Evolutionary conservation across 2,329 filamentous ascomycete genomes (phyloP).

Genomic region (Colletotrichum sp.): DNA sequence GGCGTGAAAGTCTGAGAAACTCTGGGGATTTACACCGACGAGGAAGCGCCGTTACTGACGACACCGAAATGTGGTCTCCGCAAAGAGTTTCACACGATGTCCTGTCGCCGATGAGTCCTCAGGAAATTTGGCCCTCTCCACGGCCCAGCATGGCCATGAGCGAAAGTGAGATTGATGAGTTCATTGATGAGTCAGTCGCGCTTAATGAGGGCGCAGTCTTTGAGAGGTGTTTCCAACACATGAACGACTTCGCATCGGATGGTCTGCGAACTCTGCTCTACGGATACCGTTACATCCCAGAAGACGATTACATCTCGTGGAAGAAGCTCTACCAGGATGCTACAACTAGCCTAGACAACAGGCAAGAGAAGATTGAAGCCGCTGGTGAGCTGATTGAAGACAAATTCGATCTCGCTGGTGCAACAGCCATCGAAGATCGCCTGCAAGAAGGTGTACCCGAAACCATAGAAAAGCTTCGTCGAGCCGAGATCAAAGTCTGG

Average conservation of each 20-base stretch:
- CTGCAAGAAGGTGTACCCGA: slow-evolving; percentile 89
- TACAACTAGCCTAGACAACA: slow-evolving; percentile 80
- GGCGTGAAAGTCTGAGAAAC: slow-evolving; percentile 23
- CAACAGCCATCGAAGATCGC: slow-evolving; percentile 93
- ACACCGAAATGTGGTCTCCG: slow-evolving; percentile 1
- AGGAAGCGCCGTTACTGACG: slow-evolving; percentile 3
- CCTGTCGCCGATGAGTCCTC: slow-evolving; percentile 25
- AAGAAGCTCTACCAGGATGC: slow-evolving; percentile 80
- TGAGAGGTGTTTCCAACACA: slow-evolving; percentile 85
- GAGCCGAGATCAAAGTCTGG: slow-evolving; percentile 94
- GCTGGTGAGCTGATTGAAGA: slow-evolving; percentile 84
- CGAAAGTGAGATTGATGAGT: slow-evolving; percentile 50
- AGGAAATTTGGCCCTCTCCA: slow-evolving; percentile 25
- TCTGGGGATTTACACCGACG: slow-evolving; percentile 27
- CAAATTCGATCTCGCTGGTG: slow-evolving; percentile 81
- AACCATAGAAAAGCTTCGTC: slow-evolving; percentile 86
- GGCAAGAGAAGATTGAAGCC: slow-evolving; percentile 79
- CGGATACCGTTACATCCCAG: slow-evolving; percentile 77
- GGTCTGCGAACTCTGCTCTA: slow-evolving; percentile 87
- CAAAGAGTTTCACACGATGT: slow-evolving; percentile 29
- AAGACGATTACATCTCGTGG: slow-evolving; percentile 78
- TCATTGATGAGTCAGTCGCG: slow-evolving; percentile 65
- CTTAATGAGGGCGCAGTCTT: slow-evolving; percentile 71
- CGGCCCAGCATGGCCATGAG: slow-evolving; percentile 38
- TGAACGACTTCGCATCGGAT: slow-evolving; percentile 87